These are phyloP conservation scores for Phytophthora constricta DNA, from an alignment of 352 stramenopile genomes.

Conservation along the genomic window DNA sequence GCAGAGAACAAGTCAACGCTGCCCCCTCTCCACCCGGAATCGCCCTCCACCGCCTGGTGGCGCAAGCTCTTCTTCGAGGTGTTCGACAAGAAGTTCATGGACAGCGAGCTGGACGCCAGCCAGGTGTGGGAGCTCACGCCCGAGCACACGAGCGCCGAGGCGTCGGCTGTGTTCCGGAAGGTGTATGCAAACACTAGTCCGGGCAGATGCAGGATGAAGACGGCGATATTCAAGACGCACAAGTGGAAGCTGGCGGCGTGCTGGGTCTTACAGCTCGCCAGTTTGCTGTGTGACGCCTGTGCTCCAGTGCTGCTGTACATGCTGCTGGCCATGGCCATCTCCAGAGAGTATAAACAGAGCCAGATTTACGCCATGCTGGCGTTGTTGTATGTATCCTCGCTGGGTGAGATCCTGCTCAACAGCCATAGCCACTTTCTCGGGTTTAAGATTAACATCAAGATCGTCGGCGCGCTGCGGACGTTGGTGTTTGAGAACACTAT, in stretches of 20 bases:
- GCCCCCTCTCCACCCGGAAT: slow-evolving; percentile 35
- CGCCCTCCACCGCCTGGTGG: slow-evolving; percentile 43
- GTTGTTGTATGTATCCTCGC: slow-evolving; percentile 36
- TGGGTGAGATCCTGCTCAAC: slow-evolving; percentile 37
- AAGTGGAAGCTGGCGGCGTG: slow-evolving; percentile 37
- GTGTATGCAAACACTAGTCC: slow-evolving; percentile 21
- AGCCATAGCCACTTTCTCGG: slow-evolving; percentile 39
- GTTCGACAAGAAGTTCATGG: slow-evolving; percentile 40
- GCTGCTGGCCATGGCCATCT: slow-evolving; percentile 46
- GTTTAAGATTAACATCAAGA: slow-evolving; percentile 47
- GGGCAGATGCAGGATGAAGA: slow-evolving; percentile 34
- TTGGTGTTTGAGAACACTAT: slow-evolving; percentile 52
- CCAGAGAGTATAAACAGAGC: slow-evolving; percentile 28
- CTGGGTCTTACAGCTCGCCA: slow-evolving; percentile 47
- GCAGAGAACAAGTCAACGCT: slow-evolving; percentile 14
- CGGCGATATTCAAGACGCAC: slow-evolving; percentile 41
- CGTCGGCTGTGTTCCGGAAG: slow-evolving; percentile 35
- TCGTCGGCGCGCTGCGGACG: slow-evolving; percentile 38
- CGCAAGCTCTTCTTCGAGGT: slow-evolving; percentile 48
- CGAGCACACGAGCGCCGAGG: slow-evolving; percentile 45
- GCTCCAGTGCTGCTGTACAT: slow-evolving; percentile 54
- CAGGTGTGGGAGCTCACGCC: slow-evolving; percentile 60
- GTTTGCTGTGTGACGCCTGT: slow-evolving; percentile 43
- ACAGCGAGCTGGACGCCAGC: slow-evolving; percentile 39
- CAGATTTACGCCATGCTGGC: slow-evolving; percentile 32